Percentiles rank a stretch among this genome's conserved stretches.
Conservation (phyloP, 805 yeast species). For the Yarrowia deformans region DNA sequence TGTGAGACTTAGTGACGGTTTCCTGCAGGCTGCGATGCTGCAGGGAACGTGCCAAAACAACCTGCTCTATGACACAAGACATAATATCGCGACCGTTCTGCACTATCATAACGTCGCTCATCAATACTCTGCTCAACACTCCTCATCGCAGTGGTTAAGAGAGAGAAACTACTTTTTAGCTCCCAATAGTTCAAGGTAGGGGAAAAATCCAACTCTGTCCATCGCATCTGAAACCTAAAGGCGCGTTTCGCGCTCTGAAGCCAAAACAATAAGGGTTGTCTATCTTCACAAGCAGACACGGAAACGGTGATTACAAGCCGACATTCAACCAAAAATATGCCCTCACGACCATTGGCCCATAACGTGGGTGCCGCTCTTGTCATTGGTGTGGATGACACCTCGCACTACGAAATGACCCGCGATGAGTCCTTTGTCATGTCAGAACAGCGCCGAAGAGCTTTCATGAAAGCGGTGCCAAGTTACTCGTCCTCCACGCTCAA, state of each 20-base stretch:
- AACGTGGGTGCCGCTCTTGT: conserved; percentile 24
- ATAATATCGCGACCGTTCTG: no score
- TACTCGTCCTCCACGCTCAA: conserved; percentile 38
- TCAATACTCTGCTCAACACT: not conserved
- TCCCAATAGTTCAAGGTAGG: not conserved
- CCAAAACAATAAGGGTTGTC: conserved; percentile 21
- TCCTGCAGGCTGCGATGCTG: conserved; percentile 11
- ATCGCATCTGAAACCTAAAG: conserved; percentile 28
- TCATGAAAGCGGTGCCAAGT: conserved; percentile 22
- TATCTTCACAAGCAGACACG: conserved; percentile 16
- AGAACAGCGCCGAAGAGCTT: conserved; percentile 31
- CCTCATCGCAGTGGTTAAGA: not conserved
- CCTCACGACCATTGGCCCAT: conserved; percentile 28
- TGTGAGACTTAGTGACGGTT: conserved; percentile 4
- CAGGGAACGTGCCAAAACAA: not conserved
- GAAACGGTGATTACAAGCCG: no score
- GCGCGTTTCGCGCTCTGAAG: conserved; percentile 31
- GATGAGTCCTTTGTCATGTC: conserved; percentile 37
- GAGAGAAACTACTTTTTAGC: not conserved
- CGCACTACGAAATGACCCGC: conserved; percentile 34
- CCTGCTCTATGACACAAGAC: not conserved
- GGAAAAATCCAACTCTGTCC: conserved; percentile 19
- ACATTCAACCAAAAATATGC: not conserved
- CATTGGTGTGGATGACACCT: conserved; percentile 14
- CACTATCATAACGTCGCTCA: not conserved